phyloP scores from a whole-genome alignment of 2,329 filamentous ascomycete species.

The Hortaea sp. region DNA sequence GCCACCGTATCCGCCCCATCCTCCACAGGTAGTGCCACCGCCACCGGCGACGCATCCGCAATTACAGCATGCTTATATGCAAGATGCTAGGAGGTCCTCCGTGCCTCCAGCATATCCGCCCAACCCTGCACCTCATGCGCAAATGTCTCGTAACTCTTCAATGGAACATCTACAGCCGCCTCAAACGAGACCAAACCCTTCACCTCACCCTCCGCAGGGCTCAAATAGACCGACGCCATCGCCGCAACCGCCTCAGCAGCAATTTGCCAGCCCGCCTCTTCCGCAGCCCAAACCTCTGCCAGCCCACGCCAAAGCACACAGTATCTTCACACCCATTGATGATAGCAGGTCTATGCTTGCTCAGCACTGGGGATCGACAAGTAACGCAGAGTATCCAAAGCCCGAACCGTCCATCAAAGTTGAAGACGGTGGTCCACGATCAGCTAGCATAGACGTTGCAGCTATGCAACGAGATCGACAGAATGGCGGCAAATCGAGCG shows the following conservation, averaged over 20 bases:
- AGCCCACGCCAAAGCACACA: slow-evolving; percentile 58
- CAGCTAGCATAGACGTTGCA: slow-evolving; percentile 56
- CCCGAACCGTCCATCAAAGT: slow-evolving; percentile 33
- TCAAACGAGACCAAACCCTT: slow-evolving; percentile 27
- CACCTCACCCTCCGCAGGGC: slow-evolving; percentile 24
- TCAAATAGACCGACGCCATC: slow-evolving; percentile 29
- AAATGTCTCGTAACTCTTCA: slow-evolving; percentile 32
- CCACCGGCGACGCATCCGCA: slow-evolving; percentile 29
- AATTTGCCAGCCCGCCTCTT: slow-evolving; percentile 43
- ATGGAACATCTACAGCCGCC: slow-evolving; percentile 14
- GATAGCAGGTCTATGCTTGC: slow-evolving; percentile 81
- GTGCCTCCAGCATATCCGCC: slow-evolving; percentile 60
- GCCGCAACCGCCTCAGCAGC: slow-evolving; percentile 41
- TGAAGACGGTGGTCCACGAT: slow-evolving; percentile 39
- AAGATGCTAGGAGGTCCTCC: slow-evolving; percentile 65
- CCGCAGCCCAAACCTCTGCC: slow-evolving; percentile 56
- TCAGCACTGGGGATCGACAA: slow-evolving; percentile 58
- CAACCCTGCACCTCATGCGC: slow-evolving; percentile 44
- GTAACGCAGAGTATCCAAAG: slow-evolving; percentile 39
- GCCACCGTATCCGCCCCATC: slow-evolving; percentile 19
- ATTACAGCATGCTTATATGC: slow-evolving; percentile 59
- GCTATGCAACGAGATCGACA: slow-evolving; percentile 39
- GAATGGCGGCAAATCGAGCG: slow-evolving; percentile 30
- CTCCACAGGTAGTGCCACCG: slow-evolving; percentile 14
- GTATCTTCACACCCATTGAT: slow-evolving; percentile 96